Percentiles rank a stretch among this genome's conserved stretches.
These are phyloP conservation scores for Smittium culicis DNA, from an alignment of 371 early-diverging fungal genomes.

Conservation along the genomic window DNA sequence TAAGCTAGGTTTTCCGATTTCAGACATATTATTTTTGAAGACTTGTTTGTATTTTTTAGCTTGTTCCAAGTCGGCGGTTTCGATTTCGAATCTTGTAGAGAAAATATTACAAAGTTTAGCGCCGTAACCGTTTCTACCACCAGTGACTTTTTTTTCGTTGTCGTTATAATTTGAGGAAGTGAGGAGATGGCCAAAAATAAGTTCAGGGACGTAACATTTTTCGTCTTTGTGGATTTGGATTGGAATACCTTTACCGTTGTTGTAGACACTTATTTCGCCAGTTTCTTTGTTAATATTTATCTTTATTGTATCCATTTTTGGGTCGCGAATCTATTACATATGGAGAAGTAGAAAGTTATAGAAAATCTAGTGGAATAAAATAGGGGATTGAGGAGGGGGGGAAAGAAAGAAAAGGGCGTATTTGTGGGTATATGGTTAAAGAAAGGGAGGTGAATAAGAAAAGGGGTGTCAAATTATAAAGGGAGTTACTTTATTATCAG, in stretches of 20 bases:
- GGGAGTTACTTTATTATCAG: slow-evolving; percentile 53
- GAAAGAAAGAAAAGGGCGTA: too few relatives aligned
- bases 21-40: slow-evolving; percentile 80
- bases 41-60: slow-evolving; percentile 71
- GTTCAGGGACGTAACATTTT: slow-evolving; percentile 93
- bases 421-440: too few relatives aligned
- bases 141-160: slow-evolving; percentile 93
- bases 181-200: slow-evolving; percentile 98
- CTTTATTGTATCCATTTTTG: slow-evolving; percentile 77
- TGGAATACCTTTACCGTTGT: slow-evolving; percentile 98
- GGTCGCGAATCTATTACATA: slow-evolving; percentile 58
- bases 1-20: slow-evolving; percentile 57
- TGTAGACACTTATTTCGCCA: slow-evolving; percentile 82
- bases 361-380: too few relatives aligned
- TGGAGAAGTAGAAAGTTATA: neutral
- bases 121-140: slow-evolving; percentile 99
- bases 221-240: slow-evolving; percentile 91
- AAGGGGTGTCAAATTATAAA: neutral
- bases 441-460: too few relatives aligned
- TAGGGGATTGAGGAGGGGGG: too few relatives aligned
- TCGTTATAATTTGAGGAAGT: slow-evolving; percentile 99
- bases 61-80: slow-evolving; percentile 75
- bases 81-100: slow-evolving; percentile 90
- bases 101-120: slow-evolving; percentile 99
- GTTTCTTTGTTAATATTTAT: slow-evolving; percentile 77